Evolutionary conservation across 2,329 filamentous ascomycete species (phyloP).

Genomic region (Apiospora sp.): DNA sequence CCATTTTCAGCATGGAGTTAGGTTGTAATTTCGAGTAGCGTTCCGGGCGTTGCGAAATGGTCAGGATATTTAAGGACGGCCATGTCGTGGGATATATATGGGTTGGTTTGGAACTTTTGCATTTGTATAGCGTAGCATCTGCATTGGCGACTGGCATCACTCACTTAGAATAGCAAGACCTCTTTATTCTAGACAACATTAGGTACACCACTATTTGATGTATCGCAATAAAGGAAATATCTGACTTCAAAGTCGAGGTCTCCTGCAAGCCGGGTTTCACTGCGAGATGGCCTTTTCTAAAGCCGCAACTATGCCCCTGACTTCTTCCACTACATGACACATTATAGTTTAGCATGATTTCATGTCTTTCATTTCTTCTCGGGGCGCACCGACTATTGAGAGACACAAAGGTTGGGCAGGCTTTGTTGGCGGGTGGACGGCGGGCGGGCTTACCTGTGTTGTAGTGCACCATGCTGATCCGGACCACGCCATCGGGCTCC

Average conservation of each 20-base stretch:
- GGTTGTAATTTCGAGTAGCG: background rate
- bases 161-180: background rate
- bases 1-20: constrained; percentile 13
- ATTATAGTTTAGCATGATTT: constrained; percentile 8
- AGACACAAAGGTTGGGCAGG: background rate
- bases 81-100: background rate
- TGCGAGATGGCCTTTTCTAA: constrained; percentile 24
- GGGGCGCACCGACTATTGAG: background rate
- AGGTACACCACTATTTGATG: background rate
- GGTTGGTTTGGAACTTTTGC: background rate
- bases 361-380: background rate
- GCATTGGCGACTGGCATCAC: background rate
- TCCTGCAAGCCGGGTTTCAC: background rate
- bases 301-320: constrained; percentile 27
- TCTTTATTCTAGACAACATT: background rate
- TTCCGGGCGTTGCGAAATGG: background rate
- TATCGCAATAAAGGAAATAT: background rate
- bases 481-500: constrained; percentile 67
- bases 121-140: constrained; percentile 5
- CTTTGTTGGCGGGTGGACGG: background rate
- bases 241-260: background rate
- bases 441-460: constrained; percentile 54
- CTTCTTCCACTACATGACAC: constrained; percentile 25
- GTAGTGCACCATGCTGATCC: constrained; percentile 78
- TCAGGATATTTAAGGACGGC: background rate